A percentile compares a stretch with the other conserved stretches of the same genome.
Evolutionary conservation across 1,284 basidiomycete genomes (phyloP).

Genomic region (Hypsizygus ulmarius): DNA sequence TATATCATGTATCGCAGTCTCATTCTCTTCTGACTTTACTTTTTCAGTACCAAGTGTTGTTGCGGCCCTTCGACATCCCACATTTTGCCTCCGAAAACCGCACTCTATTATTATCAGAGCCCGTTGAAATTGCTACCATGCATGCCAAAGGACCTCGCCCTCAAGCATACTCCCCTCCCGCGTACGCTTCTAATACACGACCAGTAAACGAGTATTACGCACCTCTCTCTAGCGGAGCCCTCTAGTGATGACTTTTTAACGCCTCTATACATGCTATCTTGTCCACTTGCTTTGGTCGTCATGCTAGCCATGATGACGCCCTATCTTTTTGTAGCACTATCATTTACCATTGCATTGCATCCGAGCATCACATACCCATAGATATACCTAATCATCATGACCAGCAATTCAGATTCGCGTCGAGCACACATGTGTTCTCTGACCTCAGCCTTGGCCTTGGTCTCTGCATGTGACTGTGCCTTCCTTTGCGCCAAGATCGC

Average conservation of each 20-base stretch:
- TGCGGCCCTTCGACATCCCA: slow-evolving; percentile 40
- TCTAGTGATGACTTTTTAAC: slow-evolving; percentile 1
- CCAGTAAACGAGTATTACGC: slow-evolving; percentile 27
- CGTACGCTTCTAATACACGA: slow-evolving; percentile 34
- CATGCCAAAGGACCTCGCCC: slow-evolving; percentile 40
- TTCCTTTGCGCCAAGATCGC: background rate
- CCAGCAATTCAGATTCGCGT: background rate
- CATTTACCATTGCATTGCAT: slow-evolving; percentile 8
- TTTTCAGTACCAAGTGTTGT: slow-evolving; percentile 40
- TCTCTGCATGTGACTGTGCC: too few relatives aligned
- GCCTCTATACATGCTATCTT: background rate
- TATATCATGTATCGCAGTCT: slow-evolving; percentile 4
- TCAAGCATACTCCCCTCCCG: slow-evolving; percentile 40
- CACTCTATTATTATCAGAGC: slow-evolving; percentile 38
- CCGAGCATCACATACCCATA: slow-evolving; percentile 2
- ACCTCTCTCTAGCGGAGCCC: background rate
- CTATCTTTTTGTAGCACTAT: slow-evolving; percentile 17
- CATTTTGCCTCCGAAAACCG: slow-evolving; percentile 34
- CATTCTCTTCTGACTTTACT: slow-evolving; percentile 1
- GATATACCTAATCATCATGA: slow-evolving; percentile 8
- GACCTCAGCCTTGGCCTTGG: too few relatives aligned
- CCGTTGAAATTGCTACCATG: slow-evolving; percentile 45
- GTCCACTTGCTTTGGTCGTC: slow-evolving; percentile 13
- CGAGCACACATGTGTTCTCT: background rate
- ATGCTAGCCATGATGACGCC: slow-evolving; percentile 20